phyloP scores from a whole-genome alignment of 1,139 yeast genomes.

The Blastobotrys petasosporus region DNA sequence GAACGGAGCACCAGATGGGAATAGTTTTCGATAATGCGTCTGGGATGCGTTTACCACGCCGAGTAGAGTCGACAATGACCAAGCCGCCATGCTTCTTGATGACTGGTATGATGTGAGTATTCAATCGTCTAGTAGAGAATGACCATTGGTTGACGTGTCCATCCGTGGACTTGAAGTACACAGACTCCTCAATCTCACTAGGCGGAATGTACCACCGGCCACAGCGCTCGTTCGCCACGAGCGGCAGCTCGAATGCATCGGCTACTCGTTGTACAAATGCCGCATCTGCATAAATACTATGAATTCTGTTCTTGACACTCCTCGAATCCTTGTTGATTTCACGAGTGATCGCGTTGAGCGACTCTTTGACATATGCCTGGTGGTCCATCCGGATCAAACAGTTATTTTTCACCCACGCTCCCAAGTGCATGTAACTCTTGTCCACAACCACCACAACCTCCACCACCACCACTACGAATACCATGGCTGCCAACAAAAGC shows the following conservation, averaged over 20 bases:
- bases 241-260: slow-evolving; percentile 31
- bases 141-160: slow-evolving; percentile 82
- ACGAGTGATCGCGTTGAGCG: slow-evolving; percentile 23
- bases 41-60: slow-evolving; percentile 78
- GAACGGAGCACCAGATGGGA: slow-evolving; percentile 87
- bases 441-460: slow-evolving; percentile 18
- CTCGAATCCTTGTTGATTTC: slow-evolving; percentile 46
- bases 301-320: slow-evolving; percentile 57
- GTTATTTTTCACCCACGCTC: not conserved
- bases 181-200: slow-evolving; percentile 37
- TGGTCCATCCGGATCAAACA: slow-evolving; percentile 1
- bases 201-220: slow-evolving; percentile 79
- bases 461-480: slow-evolving; percentile 12
- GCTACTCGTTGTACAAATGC: slow-evolving; percentile 38
- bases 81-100: slow-evolving; percentile 43
- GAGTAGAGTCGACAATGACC: slow-evolving; percentile 73
- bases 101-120: slow-evolving; percentile 57
- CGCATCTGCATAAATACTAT: slow-evolving; percentile 61
- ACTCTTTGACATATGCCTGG: slow-evolving; percentile 15
- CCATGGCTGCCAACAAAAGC: not conserved
- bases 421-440: not conserved
- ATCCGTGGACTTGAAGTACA: slow-evolving; percentile 85
- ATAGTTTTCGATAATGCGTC: slow-evolving; percentile 82
- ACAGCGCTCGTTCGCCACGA: slow-evolving; percentile 72
- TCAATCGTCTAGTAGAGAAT: slow-evolving; percentile 66